A percentile compares a stretch with the other conserved stretches of the same genome.
Conservation (phyloP, 768 basidiomycete species). For the Pisolithus sp. region DNA sequence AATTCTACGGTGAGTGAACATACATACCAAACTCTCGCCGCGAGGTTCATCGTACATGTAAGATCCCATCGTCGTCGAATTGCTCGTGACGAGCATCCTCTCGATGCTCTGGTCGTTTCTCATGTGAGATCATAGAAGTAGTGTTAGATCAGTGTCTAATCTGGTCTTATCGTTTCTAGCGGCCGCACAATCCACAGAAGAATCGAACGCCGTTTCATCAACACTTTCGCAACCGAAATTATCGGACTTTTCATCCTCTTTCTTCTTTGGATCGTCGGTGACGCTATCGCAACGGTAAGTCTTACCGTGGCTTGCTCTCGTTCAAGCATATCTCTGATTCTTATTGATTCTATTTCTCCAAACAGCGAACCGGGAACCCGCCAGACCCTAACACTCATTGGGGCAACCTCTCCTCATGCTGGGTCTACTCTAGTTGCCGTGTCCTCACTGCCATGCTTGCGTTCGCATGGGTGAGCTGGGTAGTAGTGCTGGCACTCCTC, state of each 20-base stretch:
- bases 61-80: constrained; percentile 65
- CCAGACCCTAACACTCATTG: constrained; percentile 37
- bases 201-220: constrained; percentile 51
- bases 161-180: constrained; percentile 23
- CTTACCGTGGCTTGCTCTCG: neutral
- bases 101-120: constrained; percentile 59
- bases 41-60: neutral
- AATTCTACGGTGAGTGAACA: constrained; percentile 51
- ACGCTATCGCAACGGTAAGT: constrained; percentile 57
- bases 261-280: constrained; percentile 68
- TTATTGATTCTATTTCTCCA: neutral
- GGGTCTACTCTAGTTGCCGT: constrained; percentile 51
- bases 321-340: neutral
- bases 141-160: neutral
- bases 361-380: constrained; percentile 20
- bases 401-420: constrained; percentile 62
- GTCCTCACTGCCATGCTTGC: constrained; percentile 66
- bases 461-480: constrained; percentile 72
- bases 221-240: constrained; percentile 57
- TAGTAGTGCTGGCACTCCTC: constrained; percentile 52
- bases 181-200: constrained; percentile 55
- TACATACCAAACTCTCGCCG: neutral
- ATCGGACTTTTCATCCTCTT: constrained; percentile 59
- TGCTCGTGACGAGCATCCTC: constrained; percentile 55
- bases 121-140: constrained; percentile 39